Base-by-base conservation (phyloP, 2,329 filamentous ascomycete genomes). In the Aspergillus persii region DNA sequence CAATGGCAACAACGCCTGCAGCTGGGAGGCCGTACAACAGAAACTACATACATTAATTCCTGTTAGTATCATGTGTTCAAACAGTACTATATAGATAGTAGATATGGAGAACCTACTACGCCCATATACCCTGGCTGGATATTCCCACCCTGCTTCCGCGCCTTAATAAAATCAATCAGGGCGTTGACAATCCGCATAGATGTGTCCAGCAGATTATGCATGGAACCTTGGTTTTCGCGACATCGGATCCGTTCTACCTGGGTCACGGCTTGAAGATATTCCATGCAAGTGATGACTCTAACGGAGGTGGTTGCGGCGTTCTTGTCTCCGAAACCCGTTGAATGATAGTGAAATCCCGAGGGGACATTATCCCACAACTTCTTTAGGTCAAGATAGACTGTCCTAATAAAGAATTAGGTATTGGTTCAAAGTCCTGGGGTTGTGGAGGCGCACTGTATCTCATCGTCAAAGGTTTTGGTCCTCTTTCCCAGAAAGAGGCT, bases 201-300 rank as follows among this genome's bases (percentile, higher is more conserved):
- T 26, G 59, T 63, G 33, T 64, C 61, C 23, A 69, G 60, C 36
- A 69, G 52, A 52, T 65, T 63, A 15, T 51, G 61, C 31, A 54
- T 62, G 18, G 58, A 58, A 31, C 54, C 59, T 12, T 53, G 15
- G 48, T 57, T 61, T 44, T 68, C 62, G 23, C 61, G 59, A 12
- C 61, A 65, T 18, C 65, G 64, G 27, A 69, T 66, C 8, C 66
- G 62, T 44, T 69, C 62, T 39, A 68, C 58, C 41, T 69, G 66
- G 33, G 68, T 63, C 1, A 69, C 58, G 12, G 51, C 63, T 27
- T 61, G 58, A 9, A 64, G 61, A 33, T 66, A 67, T 29, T 69
- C 66, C 30, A 67, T 55, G 26, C 63, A 61, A 30, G 66, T 63
- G 15, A 67, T 50, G n/a, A 63, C 56, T 29, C 57, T 60, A 4